phyloP scores from a whole-genome alignment of 768 basidiomycete species.

The Boletus reticulatus region DNA sequence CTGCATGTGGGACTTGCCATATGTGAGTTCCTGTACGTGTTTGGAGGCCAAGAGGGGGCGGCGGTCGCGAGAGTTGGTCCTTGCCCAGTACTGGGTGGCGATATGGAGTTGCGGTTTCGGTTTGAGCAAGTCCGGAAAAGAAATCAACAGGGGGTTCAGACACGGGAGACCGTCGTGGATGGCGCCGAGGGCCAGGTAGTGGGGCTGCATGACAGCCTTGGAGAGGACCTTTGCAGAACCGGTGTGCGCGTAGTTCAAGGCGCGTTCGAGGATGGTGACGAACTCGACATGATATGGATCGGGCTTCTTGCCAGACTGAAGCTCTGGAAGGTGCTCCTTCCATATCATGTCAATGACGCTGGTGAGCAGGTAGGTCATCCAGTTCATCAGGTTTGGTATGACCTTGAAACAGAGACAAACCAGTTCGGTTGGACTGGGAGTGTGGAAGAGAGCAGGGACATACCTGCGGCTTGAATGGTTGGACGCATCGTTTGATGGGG shows the following conservation, averaged over 20 bases:
- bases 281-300: not conserved
- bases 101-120: no score
- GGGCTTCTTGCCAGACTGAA: not conserved
- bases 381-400: not conserved
- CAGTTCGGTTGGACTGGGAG: no score
- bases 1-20: no score
- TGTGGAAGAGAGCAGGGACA: no score
- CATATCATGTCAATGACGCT: not conserved
- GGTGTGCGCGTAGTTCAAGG: not conserved
- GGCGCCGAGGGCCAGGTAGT: not conserved
- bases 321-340: not conserved
- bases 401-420: no score
- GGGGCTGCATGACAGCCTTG: not conserved
- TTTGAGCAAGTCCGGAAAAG: not conserved
- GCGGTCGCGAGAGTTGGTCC: no score
- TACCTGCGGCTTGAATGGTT: not conserved
- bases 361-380: not conserved
- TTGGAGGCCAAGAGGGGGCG: no score
- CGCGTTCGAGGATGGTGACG: not conserved
- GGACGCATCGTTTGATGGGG: not conserved
- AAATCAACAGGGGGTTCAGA: not conserved
- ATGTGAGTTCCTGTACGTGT: no score
- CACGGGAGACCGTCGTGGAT: not conserved
- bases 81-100: no score
- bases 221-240: not conserved